A percentile compares a stretch with the other conserved stretches of the same genome.
Evolutionary conservation across 2,329 filamentous ascomycete genomes (phyloP).

Genomic region (Fusarium staphyleae): DNA sequence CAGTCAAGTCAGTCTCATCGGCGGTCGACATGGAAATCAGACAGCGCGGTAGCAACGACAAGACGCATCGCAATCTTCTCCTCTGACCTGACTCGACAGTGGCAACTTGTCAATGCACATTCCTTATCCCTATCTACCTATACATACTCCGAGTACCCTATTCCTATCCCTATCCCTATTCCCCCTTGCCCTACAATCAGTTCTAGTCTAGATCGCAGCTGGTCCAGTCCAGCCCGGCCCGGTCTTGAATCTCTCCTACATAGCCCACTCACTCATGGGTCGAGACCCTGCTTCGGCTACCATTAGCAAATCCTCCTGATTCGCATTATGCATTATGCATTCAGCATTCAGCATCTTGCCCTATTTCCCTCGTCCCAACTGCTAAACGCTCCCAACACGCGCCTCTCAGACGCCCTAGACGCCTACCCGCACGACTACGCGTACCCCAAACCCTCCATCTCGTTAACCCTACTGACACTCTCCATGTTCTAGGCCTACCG

Average conservation of each 20-base stretch:
- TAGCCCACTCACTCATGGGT: conserved; percentile 28
- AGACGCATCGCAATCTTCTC: not conserved
- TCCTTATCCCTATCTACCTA: not conserved
- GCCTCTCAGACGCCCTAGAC: conserved; percentile 5
- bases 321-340: conserved; percentile 27
- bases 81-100: not conserved
- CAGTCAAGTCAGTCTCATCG: conserved; percentile 1
- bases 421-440: not conserved
- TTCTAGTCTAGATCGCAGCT: too few relatives aligned
- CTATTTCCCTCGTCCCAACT: not conserved
- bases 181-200: conserved; percentile 11
- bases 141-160: not conserved
- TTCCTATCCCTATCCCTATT: conserved; percentile 6
- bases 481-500: conserved; percentile 47
- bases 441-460: not conserved
- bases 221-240: conserved; percentile 21
- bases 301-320: conserved; percentile 25
- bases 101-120: too few relatives aligned
- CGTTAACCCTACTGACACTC: conserved; percentile 31
- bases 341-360: not conserved
- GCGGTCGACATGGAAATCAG: not conserved
- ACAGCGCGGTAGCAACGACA: not conserved
- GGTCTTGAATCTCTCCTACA: conserved; percentile 25
- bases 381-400: not conserved
- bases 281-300: conserved; percentile 32